phyloP scores from a whole-genome alignment of 2,329 filamentous ascomycete species.

The Aspergillus phoenicis region DNA sequence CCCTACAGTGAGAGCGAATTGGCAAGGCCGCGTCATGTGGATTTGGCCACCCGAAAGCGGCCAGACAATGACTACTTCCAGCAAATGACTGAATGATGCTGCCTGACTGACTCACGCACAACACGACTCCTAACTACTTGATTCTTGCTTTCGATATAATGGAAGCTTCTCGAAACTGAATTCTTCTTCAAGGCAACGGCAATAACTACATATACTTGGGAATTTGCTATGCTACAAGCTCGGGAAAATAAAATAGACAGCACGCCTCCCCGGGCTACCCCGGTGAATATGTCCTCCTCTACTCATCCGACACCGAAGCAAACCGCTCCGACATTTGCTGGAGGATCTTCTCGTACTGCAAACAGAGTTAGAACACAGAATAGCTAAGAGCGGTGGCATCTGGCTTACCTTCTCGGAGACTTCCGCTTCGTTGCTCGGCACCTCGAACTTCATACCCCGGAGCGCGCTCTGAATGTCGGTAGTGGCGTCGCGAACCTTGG shows the following conservation, averaged over 20 bases:
- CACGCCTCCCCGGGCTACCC: not conserved
- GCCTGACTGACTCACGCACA: not conserved
- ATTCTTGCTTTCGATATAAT: not conserved
- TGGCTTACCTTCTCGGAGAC: slow-evolving; percentile 77
- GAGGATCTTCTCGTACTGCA: slow-evolving; percentile 85
- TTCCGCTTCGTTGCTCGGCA: slow-evolving; percentile 79
- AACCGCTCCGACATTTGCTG: slow-evolving; percentile 97
- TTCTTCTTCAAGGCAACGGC: slow-evolving; percentile 7
- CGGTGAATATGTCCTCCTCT: slow-evolving; percentile 37
- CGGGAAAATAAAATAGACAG: slow-evolving; percentile 22
- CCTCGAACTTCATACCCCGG: slow-evolving; percentile 94
- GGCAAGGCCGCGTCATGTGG: slow-evolving; percentile 21
- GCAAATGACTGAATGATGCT: slow-evolving; percentile 15
- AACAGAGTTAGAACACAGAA: slow-evolving; percentile 41
- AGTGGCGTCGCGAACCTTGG: slow-evolving; percentile 89
- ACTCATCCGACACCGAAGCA: slow-evolving; percentile 93
- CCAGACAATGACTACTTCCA: slow-evolving; percentile 10
- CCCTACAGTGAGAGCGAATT: not conserved
- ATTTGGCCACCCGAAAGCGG: slow-evolving; percentile 18
- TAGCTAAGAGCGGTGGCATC: not conserved
- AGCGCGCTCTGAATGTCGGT: slow-evolving; percentile 81
- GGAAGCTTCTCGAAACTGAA: slow-evolving; percentile 1
- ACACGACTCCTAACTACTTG: not conserved
- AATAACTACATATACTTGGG: slow-evolving; percentile 38
- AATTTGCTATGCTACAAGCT: slow-evolving; percentile 40